Percentiles rank a stretch among this genome's conserved stretches.
Conservation (phyloP, 257 asterid species). For the Nicotiana benthamiana region DNA sequence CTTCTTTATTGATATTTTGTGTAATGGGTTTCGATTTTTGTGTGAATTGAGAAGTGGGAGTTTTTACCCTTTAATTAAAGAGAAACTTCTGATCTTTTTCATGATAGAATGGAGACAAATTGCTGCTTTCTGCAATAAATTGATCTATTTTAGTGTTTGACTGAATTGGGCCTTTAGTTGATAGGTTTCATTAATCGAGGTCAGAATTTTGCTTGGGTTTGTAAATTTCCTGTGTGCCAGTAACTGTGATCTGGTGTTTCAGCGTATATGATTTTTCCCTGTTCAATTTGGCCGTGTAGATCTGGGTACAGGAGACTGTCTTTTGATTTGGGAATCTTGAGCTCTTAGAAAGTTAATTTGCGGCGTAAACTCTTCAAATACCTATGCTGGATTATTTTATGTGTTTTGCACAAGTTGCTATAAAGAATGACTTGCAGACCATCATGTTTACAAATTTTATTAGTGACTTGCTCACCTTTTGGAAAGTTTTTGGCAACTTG, state of each 20-base stretch:
- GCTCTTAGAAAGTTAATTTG: neutral
- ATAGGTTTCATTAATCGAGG: neutral
- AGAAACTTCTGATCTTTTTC: neutral
- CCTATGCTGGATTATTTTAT: neutral
- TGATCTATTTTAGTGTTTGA: neutral
- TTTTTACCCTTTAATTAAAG: neutral
- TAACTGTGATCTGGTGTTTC: neutral
- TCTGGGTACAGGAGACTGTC: neutral
- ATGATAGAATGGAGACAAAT: neutral
- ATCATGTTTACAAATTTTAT: neutral
- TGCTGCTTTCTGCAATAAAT: neutral
- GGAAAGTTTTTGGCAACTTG: neutral
- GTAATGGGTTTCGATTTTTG: neutral
- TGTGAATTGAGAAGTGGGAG: neutral
- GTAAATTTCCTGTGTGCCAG: neutral
- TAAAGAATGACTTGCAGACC: neutral
- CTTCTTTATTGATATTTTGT: neutral
- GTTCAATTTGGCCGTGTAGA: neutral
- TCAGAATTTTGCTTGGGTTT: neutral
- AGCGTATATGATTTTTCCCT: neutral
- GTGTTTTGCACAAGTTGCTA: neutral
- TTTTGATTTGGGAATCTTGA: neutral
- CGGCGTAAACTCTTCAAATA: neutral
- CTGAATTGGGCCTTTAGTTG: neutral
- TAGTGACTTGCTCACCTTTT: neutral